A percentile compares a stretch with the other conserved stretches of the same genome.
phyloP scores from a whole-genome alignment of 345 rosid species.

The Citrus cavaleriei region DNA sequence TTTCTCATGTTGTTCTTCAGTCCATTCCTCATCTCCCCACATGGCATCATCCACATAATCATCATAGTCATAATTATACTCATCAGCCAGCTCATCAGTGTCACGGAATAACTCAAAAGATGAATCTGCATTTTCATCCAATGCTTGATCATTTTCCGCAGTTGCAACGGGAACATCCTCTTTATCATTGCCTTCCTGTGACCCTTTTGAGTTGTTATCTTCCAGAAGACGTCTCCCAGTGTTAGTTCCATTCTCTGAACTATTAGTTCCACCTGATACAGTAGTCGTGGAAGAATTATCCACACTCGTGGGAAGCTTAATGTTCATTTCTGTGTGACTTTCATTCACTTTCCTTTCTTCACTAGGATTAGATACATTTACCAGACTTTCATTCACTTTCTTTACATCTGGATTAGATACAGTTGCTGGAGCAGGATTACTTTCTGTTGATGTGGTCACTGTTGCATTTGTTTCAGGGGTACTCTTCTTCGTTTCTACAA shows the following conservation, averaged over 20 bases:
- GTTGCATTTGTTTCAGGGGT: conserved; percentile 41
- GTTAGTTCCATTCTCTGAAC: conserved; percentile 38
- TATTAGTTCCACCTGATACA: conserved; percentile 34
- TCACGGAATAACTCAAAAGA: conserved; percentile 93
- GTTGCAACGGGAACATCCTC: conserved; percentile 55
- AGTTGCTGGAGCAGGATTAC: conserved; percentile 25
- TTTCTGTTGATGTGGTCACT: conserved; percentile 27
- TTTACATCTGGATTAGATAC: conserved; percentile 36
- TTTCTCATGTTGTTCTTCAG: conserved; percentile 75
- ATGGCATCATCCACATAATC: conserved; percentile 78
- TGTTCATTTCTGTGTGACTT: conserved; percentile 30
- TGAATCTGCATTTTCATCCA: conserved; percentile 90
- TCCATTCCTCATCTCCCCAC: conserved; percentile 99
- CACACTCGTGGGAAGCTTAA: conserved; percentile 33
- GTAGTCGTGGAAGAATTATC: conserved; percentile 32
- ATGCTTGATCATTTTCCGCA: conserved; percentile 73
- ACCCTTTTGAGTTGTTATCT: conserved; percentile 48
- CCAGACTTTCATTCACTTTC: conserved; percentile 32
- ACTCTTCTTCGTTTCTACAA: conserved; percentile 50
- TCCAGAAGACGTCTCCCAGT: conserved; percentile 77
- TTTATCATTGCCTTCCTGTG: conserved; percentile 32
- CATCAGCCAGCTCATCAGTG: conserved; percentile 85
- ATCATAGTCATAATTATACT: conserved; percentile 87
- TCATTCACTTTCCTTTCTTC: conserved; percentile 33
- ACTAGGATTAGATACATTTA: conserved; percentile 38